phyloP scores from a whole-genome alignment of 1,139 yeast genomes.

The Waltiozyma sp. region DNA sequence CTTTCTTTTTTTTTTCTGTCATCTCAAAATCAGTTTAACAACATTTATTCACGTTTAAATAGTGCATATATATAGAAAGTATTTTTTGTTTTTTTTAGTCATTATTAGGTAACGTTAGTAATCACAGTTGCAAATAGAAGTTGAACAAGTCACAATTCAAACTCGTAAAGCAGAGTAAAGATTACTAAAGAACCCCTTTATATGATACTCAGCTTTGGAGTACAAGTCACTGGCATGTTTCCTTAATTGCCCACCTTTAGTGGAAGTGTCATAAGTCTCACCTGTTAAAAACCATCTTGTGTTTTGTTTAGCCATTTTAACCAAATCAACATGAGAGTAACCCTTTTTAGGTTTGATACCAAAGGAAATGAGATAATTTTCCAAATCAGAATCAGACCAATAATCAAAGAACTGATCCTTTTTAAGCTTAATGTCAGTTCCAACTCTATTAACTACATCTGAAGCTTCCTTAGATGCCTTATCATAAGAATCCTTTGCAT shows the following conservation, averaged over 20 bases:
- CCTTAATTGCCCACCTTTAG: constrained; percentile 2
- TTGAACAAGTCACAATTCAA: no score
- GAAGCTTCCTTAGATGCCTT: constrained; percentile 18
- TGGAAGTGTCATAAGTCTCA: constrained; percentile 7
- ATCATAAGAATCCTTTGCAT: constrained; percentile 3
- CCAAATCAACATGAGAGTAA: constrained; percentile 32
- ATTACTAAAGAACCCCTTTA: constrained; percentile 5
- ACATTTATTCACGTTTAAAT: no score
- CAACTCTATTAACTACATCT: constrained; percentile 14
- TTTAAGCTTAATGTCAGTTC: constrained; percentile 7
- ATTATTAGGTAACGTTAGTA: no score
- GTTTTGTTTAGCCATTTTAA: constrained; percentile 36
- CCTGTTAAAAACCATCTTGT: constrained; percentile 26
- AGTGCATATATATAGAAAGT: no score
- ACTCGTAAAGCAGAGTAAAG: not conserved
- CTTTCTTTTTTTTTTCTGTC: no score
- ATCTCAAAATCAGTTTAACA: no score
- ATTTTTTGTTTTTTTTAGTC: no score
- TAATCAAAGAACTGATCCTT: constrained; percentile 31
- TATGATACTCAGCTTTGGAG: constrained; percentile 5
- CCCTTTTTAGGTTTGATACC: constrained; percentile 32
- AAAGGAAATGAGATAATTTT: constrained; percentile 38
- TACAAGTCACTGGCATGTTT: constrained; percentile 5
- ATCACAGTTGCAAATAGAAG: no score
- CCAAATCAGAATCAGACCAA: constrained; percentile 47